Base-by-base conservation (phyloP, 495 filamentous ascomycete species). In the Penicillium cataractarum region DNA sequence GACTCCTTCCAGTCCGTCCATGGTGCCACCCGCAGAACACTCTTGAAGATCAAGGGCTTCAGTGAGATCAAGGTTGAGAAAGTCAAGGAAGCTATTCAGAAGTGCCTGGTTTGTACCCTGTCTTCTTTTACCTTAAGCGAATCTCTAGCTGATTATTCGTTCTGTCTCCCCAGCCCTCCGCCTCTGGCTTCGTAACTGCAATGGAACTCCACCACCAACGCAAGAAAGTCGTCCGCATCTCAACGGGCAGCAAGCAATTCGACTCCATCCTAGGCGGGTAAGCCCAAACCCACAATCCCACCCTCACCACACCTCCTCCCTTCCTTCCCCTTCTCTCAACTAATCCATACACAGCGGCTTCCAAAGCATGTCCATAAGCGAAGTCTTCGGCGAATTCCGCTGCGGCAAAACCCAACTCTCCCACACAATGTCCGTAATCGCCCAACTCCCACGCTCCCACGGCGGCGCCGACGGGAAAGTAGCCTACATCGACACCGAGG, bases 61-160 rank as follows among this genome's bases (percentile, higher is more conserved):
- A 91, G 88, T 57, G 90, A 93, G 68, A 81, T 88, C 67, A 92
- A 92, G 73, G 90, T 92, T 13, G 90, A 92, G 60, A 92, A 92
- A 70, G 80, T 93, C 71, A 92, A 92, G 68, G 90, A 92, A 65
- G 90, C 90, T 22, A 83, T 89, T 40, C 79, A 82, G 61, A 93
- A 93, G 67, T 88, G 88, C 61, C 77, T 87, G 68, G 89, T 91
- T 12, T 15, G 51, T 13, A 29, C 13, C 5, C 15, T 50, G 0
- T 13, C 13, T 7, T 29, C 2, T 3, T 8, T n/a, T 2, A 75
- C 31, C 15, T 35, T 8, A n/a, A 9, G 9, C 12, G n/a, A 6
- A 24, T 44, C 35, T 4, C 31, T 10, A 52, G 29, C 19, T 46
- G 12, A 24, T 24, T 2, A 46, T 46, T 21, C 21, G 1, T 15